A percentile compares a stretch with the other conserved stretches of the same genome.
phyloP scores from a whole-genome alignment of 805 yeast genomes.

The Candida yuanshanica region DNA sequence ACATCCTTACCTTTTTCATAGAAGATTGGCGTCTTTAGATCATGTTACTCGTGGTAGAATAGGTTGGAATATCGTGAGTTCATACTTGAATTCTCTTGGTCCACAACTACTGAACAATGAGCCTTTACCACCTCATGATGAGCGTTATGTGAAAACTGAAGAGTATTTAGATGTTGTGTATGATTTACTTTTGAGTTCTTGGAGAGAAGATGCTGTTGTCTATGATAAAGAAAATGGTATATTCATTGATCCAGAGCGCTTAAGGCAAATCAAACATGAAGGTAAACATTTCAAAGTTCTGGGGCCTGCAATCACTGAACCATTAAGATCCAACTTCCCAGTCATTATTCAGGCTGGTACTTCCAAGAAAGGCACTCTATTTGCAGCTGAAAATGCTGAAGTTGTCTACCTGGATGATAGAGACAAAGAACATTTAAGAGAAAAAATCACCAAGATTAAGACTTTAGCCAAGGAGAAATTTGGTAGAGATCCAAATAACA shows the following conservation, averaged over 20 bases:
- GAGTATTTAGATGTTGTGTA: conserved; percentile 35
- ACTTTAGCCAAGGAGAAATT: conserved; percentile 26
- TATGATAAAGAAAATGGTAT: conserved; percentile 18
- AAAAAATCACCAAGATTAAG: conserved; percentile 16
- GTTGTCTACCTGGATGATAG: conserved; percentile 30
- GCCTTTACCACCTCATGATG: conserved; percentile 32
- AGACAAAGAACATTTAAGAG: conserved; percentile 21
- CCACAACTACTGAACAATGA: conserved; percentile 30
- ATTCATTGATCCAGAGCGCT: conserved; percentile 29
- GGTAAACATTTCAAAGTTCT: conserved; percentile 28
- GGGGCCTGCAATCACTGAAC: conserved; percentile 32
- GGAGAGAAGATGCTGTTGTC: conserved; percentile 33
- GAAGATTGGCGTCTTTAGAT: conserved; percentile 35
- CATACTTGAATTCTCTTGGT: conserved; percentile 33
- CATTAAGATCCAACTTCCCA: conserved; percentile 38
- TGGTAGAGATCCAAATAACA: conserved; percentile 28
- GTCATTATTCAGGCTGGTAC: conserved; percentile 38
- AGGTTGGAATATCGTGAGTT: conserved; percentile 39
- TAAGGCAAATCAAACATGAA: conserved; percentile 32
- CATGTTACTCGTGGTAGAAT: conserved; percentile 35
- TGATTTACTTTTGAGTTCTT: conserved; percentile 30
- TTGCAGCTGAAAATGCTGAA: conserved; percentile 39
- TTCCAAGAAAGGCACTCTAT: conserved; percentile 31
- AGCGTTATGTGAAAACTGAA: conserved; percentile 31
- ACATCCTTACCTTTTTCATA: conserved; percentile 34